Percentiles rank a stretch among this genome's conserved stretches.
Evolutionary conservation across 345 rosid genomes (phyloP).

Genomic region (Psidium guajava): DNA sequence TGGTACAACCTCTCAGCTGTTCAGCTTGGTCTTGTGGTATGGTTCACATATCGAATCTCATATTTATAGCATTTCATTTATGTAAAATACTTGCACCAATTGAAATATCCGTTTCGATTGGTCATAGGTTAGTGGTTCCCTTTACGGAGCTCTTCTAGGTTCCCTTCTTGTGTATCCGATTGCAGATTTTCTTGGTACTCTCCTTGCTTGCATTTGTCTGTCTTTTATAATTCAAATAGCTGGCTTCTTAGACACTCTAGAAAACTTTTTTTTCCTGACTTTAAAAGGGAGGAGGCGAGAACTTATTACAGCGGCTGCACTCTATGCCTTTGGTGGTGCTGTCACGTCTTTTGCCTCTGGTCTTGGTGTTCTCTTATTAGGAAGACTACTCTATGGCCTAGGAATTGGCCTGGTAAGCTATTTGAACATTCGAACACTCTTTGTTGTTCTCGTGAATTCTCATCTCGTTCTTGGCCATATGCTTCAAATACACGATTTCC

Average conservation of each 20-base stretch:
- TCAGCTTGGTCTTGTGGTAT: constrained; percentile 95
- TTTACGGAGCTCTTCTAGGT: constrained; percentile 93
- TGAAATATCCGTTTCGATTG: neutral
- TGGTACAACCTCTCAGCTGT: constrained; percentile 84
- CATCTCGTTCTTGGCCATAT: neutral
- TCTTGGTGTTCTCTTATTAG: constrained; percentile 60
- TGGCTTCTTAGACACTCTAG: neutral
- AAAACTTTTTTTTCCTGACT: neutral
- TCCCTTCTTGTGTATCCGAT: constrained; percentile 75
- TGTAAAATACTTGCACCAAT: neutral
- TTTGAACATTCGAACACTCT: neutral
- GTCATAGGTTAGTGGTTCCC: constrained; percentile 84
- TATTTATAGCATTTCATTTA: neutral
- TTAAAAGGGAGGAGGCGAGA: constrained; percentile 75
- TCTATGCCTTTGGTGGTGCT: constrained; percentile 52
- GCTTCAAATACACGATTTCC: neutral
- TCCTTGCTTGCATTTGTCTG: neutral
- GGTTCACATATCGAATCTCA: constrained; percentile 3
- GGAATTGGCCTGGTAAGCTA: constrained; percentile 83
- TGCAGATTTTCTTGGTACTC: constrained; percentile 83
- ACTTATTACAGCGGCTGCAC: constrained; percentile 56
- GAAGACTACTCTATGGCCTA: constrained; percentile 81
- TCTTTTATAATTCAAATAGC: neutral
- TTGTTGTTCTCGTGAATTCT: neutral
- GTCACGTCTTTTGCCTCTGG: constrained; percentile 56